Evolutionary conservation across 176 grass and related monocot species (phyloP).

Genomic region (Hsuehochloa calcarea): DNA sequence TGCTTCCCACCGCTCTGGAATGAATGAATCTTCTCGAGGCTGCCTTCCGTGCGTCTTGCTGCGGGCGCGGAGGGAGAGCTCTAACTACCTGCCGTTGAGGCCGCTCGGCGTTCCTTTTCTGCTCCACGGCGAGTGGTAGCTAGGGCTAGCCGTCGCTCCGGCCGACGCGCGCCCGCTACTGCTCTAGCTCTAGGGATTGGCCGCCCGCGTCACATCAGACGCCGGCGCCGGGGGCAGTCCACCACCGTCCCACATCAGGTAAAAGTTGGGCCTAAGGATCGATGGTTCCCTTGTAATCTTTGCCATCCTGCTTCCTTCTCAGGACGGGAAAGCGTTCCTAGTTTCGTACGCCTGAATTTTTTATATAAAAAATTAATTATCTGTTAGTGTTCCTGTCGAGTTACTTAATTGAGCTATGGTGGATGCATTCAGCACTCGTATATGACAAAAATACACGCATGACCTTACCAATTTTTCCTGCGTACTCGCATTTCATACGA

Average conservation of each 20-base stretch:
- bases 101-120: neutral
- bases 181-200: neutral
- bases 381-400: neutral
- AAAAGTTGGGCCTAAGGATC: neutral
- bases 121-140: neutral
- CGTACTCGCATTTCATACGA: neutral
- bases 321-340: neutral
- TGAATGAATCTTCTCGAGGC: no score
- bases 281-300: neutral
- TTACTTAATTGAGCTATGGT: neutral
- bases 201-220: neutral
- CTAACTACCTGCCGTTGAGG: no score
- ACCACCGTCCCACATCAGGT: neutral
- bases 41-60: neutral
- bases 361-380: neutral
- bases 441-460: neutral
- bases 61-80: no score
- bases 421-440: neutral
- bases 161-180: neutral
- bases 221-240: neutral
- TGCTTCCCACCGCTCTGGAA: no score
- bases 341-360: neutral
- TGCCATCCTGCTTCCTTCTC: neutral
- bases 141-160: neutral
- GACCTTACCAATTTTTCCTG: neutral